Evolutionary conservation across 495 filamentous ascomycete genomes (phyloP), one percentile per base, ranked within the genome.

Genomic region (Hypoxylon lienhwacheense): DNA sequence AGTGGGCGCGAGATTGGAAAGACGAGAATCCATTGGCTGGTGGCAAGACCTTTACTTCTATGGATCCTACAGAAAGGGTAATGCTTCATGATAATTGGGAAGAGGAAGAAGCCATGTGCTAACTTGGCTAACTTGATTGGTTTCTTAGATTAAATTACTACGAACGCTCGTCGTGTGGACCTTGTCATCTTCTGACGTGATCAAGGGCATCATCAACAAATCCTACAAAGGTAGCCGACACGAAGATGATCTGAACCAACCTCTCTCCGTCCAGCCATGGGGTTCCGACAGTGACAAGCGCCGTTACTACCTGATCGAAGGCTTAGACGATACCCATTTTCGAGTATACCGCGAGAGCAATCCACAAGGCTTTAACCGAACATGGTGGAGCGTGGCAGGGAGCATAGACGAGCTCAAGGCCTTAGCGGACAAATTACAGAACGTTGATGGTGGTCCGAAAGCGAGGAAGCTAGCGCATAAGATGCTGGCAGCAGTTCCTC

Each of bases 331-430:
- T 68, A 97, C 93, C 4, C 75, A 85, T 42, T 97, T 97, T 66
- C 80, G 93, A 32, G 80, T 98, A n/a, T 98, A 97, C 67, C 78
- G 95, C 29, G 93, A 98, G 70, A 92, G 89, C 69, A 95, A 93
- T 59, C 87, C 90, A 4, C 81, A 81, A 0, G 75, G 86, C 29
- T 84, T 89, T 53, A 80, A 86, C 46, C 80, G 85, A 53, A 88
- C 85, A 14, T 98, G 95, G 95, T 90, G 88, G 81, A 96, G 83
- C 69, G 81, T 97, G 17, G 93, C 95, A 3, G 91, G 93, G 1
- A 85, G 70, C 34, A 95, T 97, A 39, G 90, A 95, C 11, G 93
- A 97, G 63, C 77, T 97, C 37, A 84, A 83, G 58, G 71, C 64
- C 4, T 74, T 97, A 14, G 85, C 84, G 10, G 78, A 87, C 8